Conservation (phyloP, 2,329 filamentous ascomycete species). For the Plectosphaerella plurivora region DNA sequence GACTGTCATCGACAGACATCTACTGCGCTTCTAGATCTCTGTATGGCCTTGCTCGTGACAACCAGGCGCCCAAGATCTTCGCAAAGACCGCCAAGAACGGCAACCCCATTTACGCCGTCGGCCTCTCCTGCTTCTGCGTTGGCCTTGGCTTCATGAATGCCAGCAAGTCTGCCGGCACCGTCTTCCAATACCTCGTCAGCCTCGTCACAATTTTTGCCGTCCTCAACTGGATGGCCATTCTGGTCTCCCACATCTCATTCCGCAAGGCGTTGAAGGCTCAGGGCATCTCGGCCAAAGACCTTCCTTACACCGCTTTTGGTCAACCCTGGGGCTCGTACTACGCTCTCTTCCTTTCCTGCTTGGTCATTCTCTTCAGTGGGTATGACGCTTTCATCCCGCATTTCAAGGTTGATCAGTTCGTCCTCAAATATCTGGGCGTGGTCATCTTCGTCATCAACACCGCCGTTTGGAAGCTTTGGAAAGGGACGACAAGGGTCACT, state of each 20-base stretch:
- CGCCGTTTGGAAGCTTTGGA: slow-evolving; percentile 58
- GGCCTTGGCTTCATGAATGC: slow-evolving; percentile 72
- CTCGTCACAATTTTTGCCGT: slow-evolving; percentile 68
- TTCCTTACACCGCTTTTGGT: slow-evolving; percentile 32
- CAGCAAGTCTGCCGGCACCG: slow-evolving; percentile 58
- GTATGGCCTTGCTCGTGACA: slow-evolving; percentile 64
- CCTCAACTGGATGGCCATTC: slow-evolving; percentile 66
- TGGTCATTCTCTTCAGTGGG: slow-evolving; percentile 52
- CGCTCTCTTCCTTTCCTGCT: slow-evolving; percentile 40
- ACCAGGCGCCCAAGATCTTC: slow-evolving; percentile 59
- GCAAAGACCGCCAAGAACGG: slow-evolving; percentile 57
- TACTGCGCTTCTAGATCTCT: slow-evolving; percentile 67
- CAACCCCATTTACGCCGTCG: slow-evolving; percentile 71
- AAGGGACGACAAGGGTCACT: slow-evolving; percentile 49
- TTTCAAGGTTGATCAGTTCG: slow-evolving; percentile 59
- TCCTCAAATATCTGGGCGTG: slow-evolving; percentile 49
- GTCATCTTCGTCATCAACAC: slow-evolving; percentile 49
- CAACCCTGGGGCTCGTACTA: slow-evolving; percentile 34
- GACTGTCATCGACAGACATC: slow-evolving; percentile 17
- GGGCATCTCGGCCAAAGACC: slow-evolving; percentile 21
- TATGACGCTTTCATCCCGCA: slow-evolving; percentile 59
- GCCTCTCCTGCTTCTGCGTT: slow-evolving; percentile 60
- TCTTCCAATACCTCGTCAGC: slow-evolving; percentile 69
- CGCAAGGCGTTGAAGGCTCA: slow-evolving; percentile 30
- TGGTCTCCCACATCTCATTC: slow-evolving; percentile 33